A percentile compares a stretch with the other conserved stretches of the same genome.
Conservation (phyloP, 306 rosid genomes). For the Comarum palustre region DNA sequence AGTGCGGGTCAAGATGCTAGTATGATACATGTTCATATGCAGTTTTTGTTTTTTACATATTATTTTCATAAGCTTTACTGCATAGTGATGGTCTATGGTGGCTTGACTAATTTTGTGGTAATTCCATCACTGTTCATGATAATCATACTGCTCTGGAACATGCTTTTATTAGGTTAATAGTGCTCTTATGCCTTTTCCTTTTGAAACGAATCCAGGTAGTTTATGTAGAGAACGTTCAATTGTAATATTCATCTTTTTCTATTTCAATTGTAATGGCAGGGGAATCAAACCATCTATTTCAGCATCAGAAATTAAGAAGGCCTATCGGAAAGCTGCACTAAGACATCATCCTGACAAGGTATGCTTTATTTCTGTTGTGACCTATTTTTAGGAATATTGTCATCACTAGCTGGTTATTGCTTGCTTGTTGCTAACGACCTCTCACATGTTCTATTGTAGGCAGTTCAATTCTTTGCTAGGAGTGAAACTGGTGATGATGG, state of each 20-base stretch:
- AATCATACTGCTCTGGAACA: neutral
- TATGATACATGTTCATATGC: neutral
- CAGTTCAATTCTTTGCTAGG: conserved; percentile 76
- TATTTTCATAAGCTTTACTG: neutral
- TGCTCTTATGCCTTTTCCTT: neutral
- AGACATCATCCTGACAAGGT: conserved; percentile 99
- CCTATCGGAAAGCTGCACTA: conserved; percentile 98
- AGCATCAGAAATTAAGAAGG: conserved; percentile 84
- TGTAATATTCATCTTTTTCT: conserved; percentile 9
- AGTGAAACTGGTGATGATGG: conserved; percentile 72
- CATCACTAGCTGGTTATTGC: neutral
- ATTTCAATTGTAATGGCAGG: conserved; percentile 53
- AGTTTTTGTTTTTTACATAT: neutral
- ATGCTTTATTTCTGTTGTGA: conserved; percentile 11
- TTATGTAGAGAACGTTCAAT: conserved; percentile 15
- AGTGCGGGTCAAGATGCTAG: too few species aligned
- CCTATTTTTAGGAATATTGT: neutral
- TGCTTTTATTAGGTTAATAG: neutral
- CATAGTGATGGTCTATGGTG: neutral
- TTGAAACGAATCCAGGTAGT: neutral
- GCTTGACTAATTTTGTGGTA: neutral
- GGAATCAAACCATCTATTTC: conserved; percentile 84
- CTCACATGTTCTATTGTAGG: conserved; percentile 51
- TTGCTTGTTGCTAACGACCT: neutral
- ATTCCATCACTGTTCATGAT: neutral